Conservation (phyloP, 2,329 filamentous ascomycete genomes). For the Sporothrix phasma region DNA sequence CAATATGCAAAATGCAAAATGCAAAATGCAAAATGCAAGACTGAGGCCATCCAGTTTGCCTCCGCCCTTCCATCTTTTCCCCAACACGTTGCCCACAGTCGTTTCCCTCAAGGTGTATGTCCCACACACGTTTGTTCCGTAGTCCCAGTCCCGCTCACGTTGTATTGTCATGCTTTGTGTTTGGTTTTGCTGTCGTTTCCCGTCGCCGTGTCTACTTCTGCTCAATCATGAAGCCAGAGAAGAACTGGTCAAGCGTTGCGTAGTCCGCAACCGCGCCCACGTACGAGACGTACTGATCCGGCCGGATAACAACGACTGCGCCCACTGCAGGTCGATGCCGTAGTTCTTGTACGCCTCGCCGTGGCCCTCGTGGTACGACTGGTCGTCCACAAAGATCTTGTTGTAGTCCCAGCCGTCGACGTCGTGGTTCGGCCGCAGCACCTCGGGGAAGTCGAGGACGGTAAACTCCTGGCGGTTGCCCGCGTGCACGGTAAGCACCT, state of each 20-base stretch:
- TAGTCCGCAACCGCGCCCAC: constrained; percentile 12
- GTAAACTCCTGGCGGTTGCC: constrained; percentile 38
- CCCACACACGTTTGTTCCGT: neutral
- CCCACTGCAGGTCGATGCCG: constrained; percentile 38
- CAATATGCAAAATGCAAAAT: neutral
- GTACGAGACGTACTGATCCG: constrained; percentile 23
- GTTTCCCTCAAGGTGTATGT: neutral
- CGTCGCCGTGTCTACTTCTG: neutral
- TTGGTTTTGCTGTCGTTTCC: neutral
- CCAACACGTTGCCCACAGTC: neutral
- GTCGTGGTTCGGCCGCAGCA: constrained; percentile 35
- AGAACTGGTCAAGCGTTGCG: constrained; percentile 11
- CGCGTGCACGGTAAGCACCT: constrained; percentile 49
- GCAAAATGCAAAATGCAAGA: neutral
- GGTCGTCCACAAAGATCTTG: constrained; percentile 45
- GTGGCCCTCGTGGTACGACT: constrained; percentile 44
- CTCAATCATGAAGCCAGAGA: constrained; percentile 13
- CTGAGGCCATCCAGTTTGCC: neutral
- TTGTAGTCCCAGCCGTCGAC: constrained; percentile 43
- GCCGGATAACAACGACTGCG: constrained; percentile 44
- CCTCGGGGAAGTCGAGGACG: constrained; percentile 38
- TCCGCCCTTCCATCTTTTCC: neutral
- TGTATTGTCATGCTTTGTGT: too few species aligned
- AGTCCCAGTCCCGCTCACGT: neutral
- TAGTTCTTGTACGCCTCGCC: constrained; percentile 48